phyloP scores from a whole-genome alignment of 495 filamentous ascomycete species.

The Tricharina praecox region DNA sequence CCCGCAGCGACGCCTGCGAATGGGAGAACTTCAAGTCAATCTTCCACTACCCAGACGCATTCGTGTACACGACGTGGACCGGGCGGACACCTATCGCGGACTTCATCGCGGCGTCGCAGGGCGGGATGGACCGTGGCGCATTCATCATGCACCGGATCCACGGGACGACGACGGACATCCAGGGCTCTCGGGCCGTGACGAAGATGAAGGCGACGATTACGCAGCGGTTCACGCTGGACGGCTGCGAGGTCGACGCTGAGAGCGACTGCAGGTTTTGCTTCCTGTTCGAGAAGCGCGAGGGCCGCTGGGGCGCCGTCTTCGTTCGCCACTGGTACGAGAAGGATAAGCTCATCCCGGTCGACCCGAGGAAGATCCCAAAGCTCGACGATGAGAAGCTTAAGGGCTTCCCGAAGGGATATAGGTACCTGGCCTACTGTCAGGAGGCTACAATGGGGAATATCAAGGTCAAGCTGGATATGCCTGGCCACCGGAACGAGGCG shows the following conservation, averaged over 20 bases:
- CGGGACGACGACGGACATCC: slow-evolving; percentile 42
- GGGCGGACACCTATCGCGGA: slow-evolving; percentile 36
- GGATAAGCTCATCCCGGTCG: slow-evolving; percentile 45
- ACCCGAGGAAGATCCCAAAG: slow-evolving; percentile 34
- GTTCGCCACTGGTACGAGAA: slow-evolving; percentile 54
- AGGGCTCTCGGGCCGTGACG: slow-evolving; percentile 36
- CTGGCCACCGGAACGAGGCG: slow-evolving; percentile 32
- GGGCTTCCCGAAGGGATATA: slow-evolving; percentile 39
- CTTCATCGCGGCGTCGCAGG: slow-evolving; percentile 43
- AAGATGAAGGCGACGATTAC: slow-evolving; percentile 60
- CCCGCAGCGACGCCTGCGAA: slow-evolving; percentile 38
- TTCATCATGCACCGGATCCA: slow-evolving; percentile 55
- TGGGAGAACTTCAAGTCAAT: slow-evolving; percentile 48
- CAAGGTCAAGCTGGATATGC: slow-evolving; percentile 32
- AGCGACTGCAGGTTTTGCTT: slow-evolving; percentile 48
- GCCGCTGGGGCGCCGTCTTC: slow-evolving; percentile 41
- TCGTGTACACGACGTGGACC: slow-evolving; percentile 49
- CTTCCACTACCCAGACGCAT: slow-evolving; percentile 38
- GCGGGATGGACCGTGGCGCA: slow-evolving; percentile 42
- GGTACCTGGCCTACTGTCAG: slow-evolving; percentile 39
- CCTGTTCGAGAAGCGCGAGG: slow-evolving; percentile 36
- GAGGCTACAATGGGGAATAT: slow-evolving; percentile 32
- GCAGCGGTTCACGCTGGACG: slow-evolving; percentile 40
- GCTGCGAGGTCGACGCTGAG: slow-evolving; percentile 40
- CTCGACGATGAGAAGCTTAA: slow-evolving; percentile 35